Evolutionary conservation across 1,284 basidiomycete species (phyloP), one percentile per base, ranked within the genome.

Genomic region (Moesziomyces sp.): DNA sequence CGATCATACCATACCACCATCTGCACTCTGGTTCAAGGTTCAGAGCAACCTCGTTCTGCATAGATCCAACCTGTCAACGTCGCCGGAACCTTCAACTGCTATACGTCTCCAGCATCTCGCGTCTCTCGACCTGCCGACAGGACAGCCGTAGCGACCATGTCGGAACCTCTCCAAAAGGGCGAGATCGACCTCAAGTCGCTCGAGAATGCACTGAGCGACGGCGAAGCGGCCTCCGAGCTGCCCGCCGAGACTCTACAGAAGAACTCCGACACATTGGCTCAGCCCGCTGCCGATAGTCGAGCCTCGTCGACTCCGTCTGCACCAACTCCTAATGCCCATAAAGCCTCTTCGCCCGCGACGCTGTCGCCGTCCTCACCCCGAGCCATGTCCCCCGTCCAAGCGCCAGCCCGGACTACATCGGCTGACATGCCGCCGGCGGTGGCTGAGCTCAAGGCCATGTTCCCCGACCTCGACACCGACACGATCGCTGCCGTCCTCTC

Each of bases 381-480:
- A 34, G 71, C 70, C 14, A 55, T 70, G 47, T 76, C 74, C 5
- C 74, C 74, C 21, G n/a, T 23, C 0, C 28, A 49, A 30, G 19
- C 46, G 10, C 4, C 66, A 26, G 38, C 56, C 24, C 55, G 34
- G 16, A 28, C 67, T 24, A n/a, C 44, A 3, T 6, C 60, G n/a
- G 18, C 57, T 5, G 44, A 49, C 1, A 10, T 61, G 6, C 42
- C 67, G 19, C 61, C 65, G 45, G 67, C 68, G 13, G 71, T 75
- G 10, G 57, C 70, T 46, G 72, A 73, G 50, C 63, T 80, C 52
- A 73, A 72, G 43, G 44, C 40, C 48, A 80, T 80, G 77, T 80
- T 80, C 46, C 79, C 79, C 1, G 70, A 77, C 34, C 48, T 79
- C 19, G 79, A 80, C 58, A 47, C 57, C 23, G 79, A 80, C 5